Evolutionary conservation across 2,329 filamentous ascomycete species (phyloP), one percentile per base, ranked within the genome.

Genomic region (Elsinoe australis): DNA sequence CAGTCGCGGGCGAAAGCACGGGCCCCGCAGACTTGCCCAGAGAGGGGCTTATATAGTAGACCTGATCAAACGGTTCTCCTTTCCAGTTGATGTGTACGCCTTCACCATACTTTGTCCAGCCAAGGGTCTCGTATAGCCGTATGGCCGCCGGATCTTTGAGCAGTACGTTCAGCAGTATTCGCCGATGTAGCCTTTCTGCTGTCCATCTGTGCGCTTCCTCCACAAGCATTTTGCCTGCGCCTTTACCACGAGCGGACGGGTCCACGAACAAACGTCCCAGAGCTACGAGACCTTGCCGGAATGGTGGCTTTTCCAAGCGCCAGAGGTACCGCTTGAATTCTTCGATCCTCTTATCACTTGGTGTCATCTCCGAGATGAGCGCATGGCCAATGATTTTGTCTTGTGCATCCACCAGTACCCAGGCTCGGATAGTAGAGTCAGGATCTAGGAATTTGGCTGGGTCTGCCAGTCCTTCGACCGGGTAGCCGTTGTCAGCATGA

Each of bases 191-290:
- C n/a, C 8, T 34, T 15, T 54, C 33, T 15, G 34, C 29, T 21
- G 45, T 46, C 53, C 52, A 55, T 1, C 18, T 28, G 2, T 49
- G 34, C 10, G 51, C 58, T 17, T 50, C 33, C 17, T 44, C 24
- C 17, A 59, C 52, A 14, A 61, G 51, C 28, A 49, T 32, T 14
- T 33, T 51, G 8, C 55, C 58, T 12, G 52, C 32, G 1, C 59
- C 57, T 32, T 24, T 28, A 2, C 55, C 54, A 12, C 53, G 49
- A 22, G 49, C 21, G 2, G 36, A 35, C 3, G 58, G 57, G 41
- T 58, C 52, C 18, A 61, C 53, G 38, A 56, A 59, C 7, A 61
- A 49, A 26, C 57, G 51, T 24, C 54, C 57, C 2, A 61, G 55
- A 2, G 58, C 54, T n/a, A 56, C 55, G 41, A 14, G 49, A 10